Evolutionary conservation across 2,329 filamentous ascomycete genomes (phyloP), one percentile per base, ranked within the genome.

Genomic region (Botrytis hyacinthi): DNA sequence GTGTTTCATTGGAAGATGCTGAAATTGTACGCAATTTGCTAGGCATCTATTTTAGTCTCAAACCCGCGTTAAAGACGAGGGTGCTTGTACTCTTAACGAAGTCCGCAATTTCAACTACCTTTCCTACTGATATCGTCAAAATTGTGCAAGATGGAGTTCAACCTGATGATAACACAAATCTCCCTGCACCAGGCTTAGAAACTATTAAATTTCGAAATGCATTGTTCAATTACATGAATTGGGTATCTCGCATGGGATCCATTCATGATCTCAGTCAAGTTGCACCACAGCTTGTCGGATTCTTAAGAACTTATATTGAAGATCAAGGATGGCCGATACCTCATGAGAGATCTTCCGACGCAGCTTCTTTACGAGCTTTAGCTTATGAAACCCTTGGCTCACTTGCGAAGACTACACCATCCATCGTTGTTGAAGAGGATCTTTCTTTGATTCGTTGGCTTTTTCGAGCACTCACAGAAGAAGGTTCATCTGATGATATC

Each of bases 351-450:
- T 86, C 87, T 3, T 82, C 85, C 18, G 89, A 91, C 66, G 89
- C 91, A 71, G 84, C 91, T 71, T 87, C 88, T 5, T 85, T 97
- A 61, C 90, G 95, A 59, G 91, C 91, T 9, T 91, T 92, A 79
- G 94, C 92, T 1, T 98, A 98, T 81, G 95, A 98, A 81, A 94
- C 93, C 0, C 93, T 98, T 57, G 96, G 95, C 0, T 87, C 96
- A 22, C 83, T 98, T 37, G 90, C 92, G 0, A 88, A 87, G 72
- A 89, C 90, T 76, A 89, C 88, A 6, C 88, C 91, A 6, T 83
- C 86, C 4, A 87, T 89, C 77, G 84, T 90, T 6, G 78, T 89
- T 20, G 83, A 83, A 57, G 84, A 80, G 74, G 82, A 78, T 77
- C 87, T 86, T 78, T 89, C 85, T 76, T 84, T 89, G 68, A 89